Evolutionary conservation across 2,329 filamentous ascomycete genomes (phyloP).

Genomic region (Metarhizium guizhouense): DNA sequence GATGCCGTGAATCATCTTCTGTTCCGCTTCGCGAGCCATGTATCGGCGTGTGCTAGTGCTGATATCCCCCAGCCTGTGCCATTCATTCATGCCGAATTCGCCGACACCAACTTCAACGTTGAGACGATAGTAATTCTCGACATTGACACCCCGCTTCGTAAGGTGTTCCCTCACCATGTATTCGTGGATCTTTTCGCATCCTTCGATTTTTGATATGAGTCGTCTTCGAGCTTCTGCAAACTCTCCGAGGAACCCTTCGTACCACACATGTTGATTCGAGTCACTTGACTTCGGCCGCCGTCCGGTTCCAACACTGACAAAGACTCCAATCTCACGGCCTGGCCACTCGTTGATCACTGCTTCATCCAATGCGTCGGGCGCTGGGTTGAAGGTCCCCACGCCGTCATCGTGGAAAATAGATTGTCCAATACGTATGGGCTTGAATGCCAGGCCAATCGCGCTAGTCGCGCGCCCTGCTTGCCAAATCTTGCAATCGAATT

Average conservation of each 20-base stretch:
- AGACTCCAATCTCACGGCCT: constrained; percentile 82
- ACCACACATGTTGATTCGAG: constrained; percentile 73
- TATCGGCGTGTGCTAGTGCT: constrained; percentile 86
- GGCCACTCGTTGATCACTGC: constrained; percentile 92
- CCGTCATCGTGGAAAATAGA: constrained; percentile 93
- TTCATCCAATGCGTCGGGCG: constrained; percentile 79
- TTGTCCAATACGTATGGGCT: constrained; percentile 89
- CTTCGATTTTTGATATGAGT: constrained; percentile 87
- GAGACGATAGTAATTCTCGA: constrained; percentile 89
- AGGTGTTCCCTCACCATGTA: constrained; percentile 76
- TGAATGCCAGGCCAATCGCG: constrained; percentile 87
- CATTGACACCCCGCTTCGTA: constrained; percentile 66
- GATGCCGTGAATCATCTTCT: constrained; percentile 67
- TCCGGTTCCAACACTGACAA: constrained; percentile 90
- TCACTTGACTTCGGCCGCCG: constrained; percentile 61
- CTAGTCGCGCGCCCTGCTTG: constrained; percentile 92
- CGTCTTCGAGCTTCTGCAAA: constrained; percentile 83
- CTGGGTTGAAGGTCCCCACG: constrained; percentile 82
- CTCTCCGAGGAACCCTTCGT: constrained; percentile 85
- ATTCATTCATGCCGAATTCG: constrained; percentile 98
- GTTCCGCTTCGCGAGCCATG: constrained; percentile 62
- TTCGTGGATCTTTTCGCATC: constrained; percentile 84
- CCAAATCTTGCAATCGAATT: constrained; percentile 94
- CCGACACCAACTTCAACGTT: constrained; percentile 95
- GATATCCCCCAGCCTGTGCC: constrained; percentile 88